Base-by-base conservation (phyloP, 768 basidiomycete species). In the Boletus barrowsii region DNA sequence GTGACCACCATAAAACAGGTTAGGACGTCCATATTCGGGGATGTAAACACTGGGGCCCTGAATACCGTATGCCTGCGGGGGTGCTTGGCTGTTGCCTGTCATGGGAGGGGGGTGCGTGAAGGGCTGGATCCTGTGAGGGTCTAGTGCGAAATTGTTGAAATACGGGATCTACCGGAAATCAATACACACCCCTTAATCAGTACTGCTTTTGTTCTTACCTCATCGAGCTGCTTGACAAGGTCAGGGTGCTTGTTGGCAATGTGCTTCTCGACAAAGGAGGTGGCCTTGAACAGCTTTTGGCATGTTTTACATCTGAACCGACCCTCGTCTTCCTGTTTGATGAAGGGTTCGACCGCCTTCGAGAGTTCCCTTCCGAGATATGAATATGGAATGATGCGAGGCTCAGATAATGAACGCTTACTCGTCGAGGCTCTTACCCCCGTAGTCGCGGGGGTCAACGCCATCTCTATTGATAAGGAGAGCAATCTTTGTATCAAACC, bases 271-370 rank as follows among this genome's bases (percentile, higher is more conserved):
- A 98, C 90, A 73, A 98, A 99, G 24, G 94, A 85, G 33, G 90
- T 88, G 5, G 94, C 97, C 70, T 95, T 95, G 86, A 99, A 99
- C 20, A 98, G 79, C 76, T 99, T 99, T 73, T 86, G 87, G 72
- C 97, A 99, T 29, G 86, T 87, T 76, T 92, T 96, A 76, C 97
- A 99, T 59, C 97, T 81, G 75, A 90, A 98, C 69, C 97, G 98
- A 64, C 88, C 91, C 72, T 96, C 93, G 61, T 98, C 96, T 72
- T 98, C 96, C 68, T 93, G 90, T 73, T 95, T 95, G 70, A 98
- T 82, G 68, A 80, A 80, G 2, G 86, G 86, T 52, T 89, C 88
- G 22, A 87, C 84, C 13, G 86, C 79, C 64, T 87, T 91, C 47
- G 83, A 79, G 47, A 95, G 75, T 67, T 95, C 93, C 61, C 95